Conservation (phyloP, 1,284 basidiomycete species). For the Tylopilus sp. region DNA sequence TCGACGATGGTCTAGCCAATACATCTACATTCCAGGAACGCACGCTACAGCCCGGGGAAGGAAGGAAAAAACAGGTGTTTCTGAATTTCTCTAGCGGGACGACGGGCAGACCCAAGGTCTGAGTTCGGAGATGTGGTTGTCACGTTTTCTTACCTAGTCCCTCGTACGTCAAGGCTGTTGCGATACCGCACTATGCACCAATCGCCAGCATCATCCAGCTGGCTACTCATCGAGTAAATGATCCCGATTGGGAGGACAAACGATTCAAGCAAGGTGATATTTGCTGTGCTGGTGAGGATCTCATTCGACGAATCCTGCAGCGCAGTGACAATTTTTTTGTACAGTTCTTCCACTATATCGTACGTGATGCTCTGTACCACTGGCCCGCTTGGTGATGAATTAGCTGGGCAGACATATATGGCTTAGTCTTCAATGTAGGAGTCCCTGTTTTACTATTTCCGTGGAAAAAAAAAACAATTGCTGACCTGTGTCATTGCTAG, state of each 20-base stretch:
- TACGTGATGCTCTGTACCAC: constrained; percentile 21
- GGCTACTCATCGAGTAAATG: constrained; percentile 48
- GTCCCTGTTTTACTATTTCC: not conserved
- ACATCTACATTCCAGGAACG: constrained; percentile 45
- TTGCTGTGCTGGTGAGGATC: constrained; percentile 35
- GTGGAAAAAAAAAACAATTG: not conserved
- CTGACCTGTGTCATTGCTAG: constrained; percentile 17
- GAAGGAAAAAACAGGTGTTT: constrained; percentile 65
- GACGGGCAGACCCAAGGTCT: constrained; percentile 76
- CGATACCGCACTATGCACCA: constrained; percentile 63
- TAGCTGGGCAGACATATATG: constrained; percentile 45
- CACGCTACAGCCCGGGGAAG: constrained; percentile 58
- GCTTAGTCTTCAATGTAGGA: constrained; percentile 43
- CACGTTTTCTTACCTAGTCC: not conserved
- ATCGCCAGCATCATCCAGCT: constrained; percentile 67
- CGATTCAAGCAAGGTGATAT: constrained; percentile 43
- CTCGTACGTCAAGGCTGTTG: constrained; percentile 51
- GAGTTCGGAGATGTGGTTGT: constrained; percentile 15
- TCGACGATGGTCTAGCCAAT: constrained; percentile 49
- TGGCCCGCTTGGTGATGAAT: not conserved
- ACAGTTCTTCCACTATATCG: constrained; percentile 37
- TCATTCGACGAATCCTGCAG: not conserved
- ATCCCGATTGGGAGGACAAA: constrained; percentile 28
- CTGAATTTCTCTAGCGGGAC: constrained; percentile 80
- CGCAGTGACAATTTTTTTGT: not conserved